phyloP scores from a whole-genome alignment of 306 rosid species.

The Corylus heterophylla region DNA sequence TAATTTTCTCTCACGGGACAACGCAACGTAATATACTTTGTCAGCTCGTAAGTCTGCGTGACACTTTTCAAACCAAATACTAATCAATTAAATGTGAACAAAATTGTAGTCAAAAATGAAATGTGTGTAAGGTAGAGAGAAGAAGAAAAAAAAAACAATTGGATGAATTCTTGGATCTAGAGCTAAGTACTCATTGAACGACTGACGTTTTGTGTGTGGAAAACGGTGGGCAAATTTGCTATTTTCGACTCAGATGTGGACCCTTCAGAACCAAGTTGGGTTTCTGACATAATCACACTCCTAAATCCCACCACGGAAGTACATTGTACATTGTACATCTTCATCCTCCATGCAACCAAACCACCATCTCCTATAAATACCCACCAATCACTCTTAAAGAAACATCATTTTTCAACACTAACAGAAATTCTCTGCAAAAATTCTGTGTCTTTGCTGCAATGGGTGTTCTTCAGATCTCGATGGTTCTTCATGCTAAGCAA shows the following conservation, averaged over 20 bases:
- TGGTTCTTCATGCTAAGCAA: slow-evolving; percentile 36
- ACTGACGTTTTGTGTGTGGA: not conserved
- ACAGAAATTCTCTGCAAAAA: not conserved
- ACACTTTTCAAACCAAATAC: too few relatives aligned
- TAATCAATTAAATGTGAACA: too few relatives aligned
- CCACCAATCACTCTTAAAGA: not conserved
- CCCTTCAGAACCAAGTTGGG: slow-evolving; percentile 23
- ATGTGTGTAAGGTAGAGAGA: not conserved
- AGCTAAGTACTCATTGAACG: not conserved
- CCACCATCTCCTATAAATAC: not conserved
- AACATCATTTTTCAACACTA: not conserved
- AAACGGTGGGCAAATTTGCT: slow-evolving; percentile 34
- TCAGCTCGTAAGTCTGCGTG: too few relatives aligned
- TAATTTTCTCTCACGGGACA: too few relatives aligned
- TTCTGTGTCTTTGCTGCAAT: slow-evolving; percentile 1
- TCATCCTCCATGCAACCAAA: not conserved
- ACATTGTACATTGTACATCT: not conserved
- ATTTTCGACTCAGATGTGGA: not conserved
- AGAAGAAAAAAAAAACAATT: slow-evolving; percentile 10
- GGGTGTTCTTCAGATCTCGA: slow-evolving; percentile 38
- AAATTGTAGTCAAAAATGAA: too few relatives aligned
- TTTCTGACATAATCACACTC: slow-evolving; percentile 1
- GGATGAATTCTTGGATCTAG: not conserved
- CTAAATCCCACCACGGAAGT: slow-evolving; percentile 7
- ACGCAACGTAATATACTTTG: too few relatives aligned